phyloP scores from a whole-genome alignment of 495 filamentous ascomycete genomes.

The Aspergillus homomorphus region DNA sequence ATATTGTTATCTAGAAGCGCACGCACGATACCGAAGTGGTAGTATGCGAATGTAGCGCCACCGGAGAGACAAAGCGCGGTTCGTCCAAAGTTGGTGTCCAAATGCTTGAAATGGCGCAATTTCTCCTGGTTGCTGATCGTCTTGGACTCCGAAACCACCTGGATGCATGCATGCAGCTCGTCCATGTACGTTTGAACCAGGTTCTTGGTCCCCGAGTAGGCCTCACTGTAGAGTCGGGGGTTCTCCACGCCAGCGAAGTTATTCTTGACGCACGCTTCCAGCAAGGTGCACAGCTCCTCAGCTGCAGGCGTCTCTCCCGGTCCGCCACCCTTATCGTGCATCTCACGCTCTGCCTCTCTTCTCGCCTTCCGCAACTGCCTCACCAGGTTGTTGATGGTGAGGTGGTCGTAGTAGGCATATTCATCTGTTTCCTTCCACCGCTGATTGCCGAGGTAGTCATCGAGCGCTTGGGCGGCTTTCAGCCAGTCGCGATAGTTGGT shows the following conservation, averaged over 20 bases:
- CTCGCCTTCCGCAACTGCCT: constrained; percentile 65
- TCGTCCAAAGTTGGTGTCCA: constrained; percentile 86
- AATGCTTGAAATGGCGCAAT: constrained; percentile 77
- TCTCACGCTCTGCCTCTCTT: constrained; percentile 54
- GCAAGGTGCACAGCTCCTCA: constrained; percentile 68
- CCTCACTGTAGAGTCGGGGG: constrained; percentile 86
- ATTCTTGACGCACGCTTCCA: constrained; percentile 92
- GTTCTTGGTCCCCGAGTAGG: constrained; percentile 93
- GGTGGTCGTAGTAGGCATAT: constrained; percentile 91
- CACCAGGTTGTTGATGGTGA: constrained; percentile 72
- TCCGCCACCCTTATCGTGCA: constrained; percentile 19
- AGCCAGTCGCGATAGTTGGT: constrained; percentile 81
- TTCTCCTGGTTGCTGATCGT: constrained; percentile 71
- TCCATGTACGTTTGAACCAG: constrained; percentile 86
- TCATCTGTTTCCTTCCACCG: constrained; percentile 83
- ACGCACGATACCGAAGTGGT: constrained; percentile 91
- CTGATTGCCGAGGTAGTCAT: constrained; percentile 77
- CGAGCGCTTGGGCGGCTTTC: constrained; percentile 69
- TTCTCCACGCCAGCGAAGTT: constrained; percentile 98
- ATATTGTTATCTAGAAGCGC: constrained; percentile 84
- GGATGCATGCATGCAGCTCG: constrained; percentile 61
- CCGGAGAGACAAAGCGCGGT: constrained; percentile 91
- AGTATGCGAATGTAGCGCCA: constrained; percentile 94
- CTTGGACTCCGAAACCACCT: constrained; percentile 62
- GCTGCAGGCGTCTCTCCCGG: constrained; percentile 47